Percentiles rank a stretch among this genome's conserved stretches.
Evolutionary conservation across 805 yeast genomes (phyloP).

Genomic region (Starmerella bombicola): DNA sequence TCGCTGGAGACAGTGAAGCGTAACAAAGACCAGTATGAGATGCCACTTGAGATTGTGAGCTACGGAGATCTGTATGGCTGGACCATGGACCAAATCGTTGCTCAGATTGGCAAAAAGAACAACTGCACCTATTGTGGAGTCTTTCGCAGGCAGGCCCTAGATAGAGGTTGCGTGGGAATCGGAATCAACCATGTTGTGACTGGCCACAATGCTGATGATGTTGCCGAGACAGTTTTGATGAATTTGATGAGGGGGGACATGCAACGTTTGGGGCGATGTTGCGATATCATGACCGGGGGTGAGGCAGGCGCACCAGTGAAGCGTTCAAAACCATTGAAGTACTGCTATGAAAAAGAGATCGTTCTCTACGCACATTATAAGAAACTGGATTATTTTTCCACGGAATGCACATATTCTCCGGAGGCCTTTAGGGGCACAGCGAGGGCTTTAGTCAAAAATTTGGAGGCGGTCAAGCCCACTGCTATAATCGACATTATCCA

Average conservation of each 20-base stretch:
- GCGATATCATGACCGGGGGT: slow-evolving; percentile 69
- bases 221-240: slow-evolving; percentile 97
- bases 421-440: slow-evolving; percentile 98
- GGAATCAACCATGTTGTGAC: slow-evolving; percentile 87
- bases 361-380: slow-evolving; percentile 95
- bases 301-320: slow-evolving; percentile 58
- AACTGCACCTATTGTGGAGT: slow-evolving; percentile 99
- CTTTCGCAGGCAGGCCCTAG: slow-evolving; percentile 87
- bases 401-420: slow-evolving; percentile 97
- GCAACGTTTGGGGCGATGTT: slow-evolving; percentile 79
- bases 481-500: slow-evolving; percentile 89
- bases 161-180: slow-evolving; percentile 82
- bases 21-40: slow-evolving; percentile 70
- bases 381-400: slow-evolving; percentile 86
- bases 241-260: slow-evolving; percentile 91
- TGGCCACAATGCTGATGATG: slow-evolving; percentile 98
- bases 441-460: slow-evolving; percentile 74
- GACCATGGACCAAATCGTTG: slow-evolving; percentile 98
- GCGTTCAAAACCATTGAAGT: slow-evolving; percentile 91
- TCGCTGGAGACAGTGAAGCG: slow-evolving; percentile 93
- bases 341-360: slow-evolving; percentile 91
- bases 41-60: slow-evolving; percentile 69
- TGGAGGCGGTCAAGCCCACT: slow-evolving; percentile 82
- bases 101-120: slow-evolving; percentile 83
- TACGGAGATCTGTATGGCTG: slow-evolving; percentile 84